Conservation (phyloP, 2,329 filamentous ascomycete species). For the Fusarium pilosicola region DNA sequence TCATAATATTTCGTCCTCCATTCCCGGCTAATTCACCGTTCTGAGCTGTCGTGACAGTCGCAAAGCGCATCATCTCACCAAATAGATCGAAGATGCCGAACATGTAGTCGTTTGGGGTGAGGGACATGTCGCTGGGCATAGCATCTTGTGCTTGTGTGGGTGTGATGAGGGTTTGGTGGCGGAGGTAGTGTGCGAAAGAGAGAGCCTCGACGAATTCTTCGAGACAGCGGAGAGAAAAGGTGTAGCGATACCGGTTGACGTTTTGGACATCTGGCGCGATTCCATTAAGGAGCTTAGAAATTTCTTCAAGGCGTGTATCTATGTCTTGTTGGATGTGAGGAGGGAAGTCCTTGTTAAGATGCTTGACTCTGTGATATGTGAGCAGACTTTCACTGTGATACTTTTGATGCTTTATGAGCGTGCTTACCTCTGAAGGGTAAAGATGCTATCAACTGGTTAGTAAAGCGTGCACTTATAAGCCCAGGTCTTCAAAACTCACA, state of each 20-base stretch:
- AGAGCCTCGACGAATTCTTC: slow-evolving; percentile 96
- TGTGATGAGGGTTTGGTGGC: slow-evolving; percentile 77
- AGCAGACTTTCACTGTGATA: slow-evolving; percentile 9
- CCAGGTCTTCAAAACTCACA: slow-evolving; percentile 63
- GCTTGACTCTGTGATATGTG: slow-evolving; percentile 66
- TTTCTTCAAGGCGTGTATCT: slow-evolving; percentile 74
- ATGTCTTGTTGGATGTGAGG: slow-evolving; percentile 76
- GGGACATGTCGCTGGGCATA: slow-evolving; percentile 63
- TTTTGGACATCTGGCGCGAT: slow-evolving; percentile 79
- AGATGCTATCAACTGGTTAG: slow-evolving; percentile 47
- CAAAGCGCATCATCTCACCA: slow-evolving; percentile 97
- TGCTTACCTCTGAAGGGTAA: slow-evolving; percentile 52
- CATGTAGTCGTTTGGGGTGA: slow-evolving; percentile 87
- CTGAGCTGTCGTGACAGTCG: slow-evolving; percentile 86
- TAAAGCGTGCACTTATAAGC: not conserved
- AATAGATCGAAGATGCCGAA: slow-evolving; percentile 93
- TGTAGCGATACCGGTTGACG: slow-evolving; percentile 85
- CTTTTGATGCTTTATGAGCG: no score
- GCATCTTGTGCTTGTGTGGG: slow-evolving; percentile 66
- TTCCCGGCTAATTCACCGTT: slow-evolving; percentile 63
- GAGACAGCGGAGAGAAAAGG: slow-evolving; percentile 80
- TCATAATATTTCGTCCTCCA: slow-evolving; percentile 70
- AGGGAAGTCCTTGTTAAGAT: slow-evolving; percentile 71
- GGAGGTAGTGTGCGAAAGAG: slow-evolving; percentile 88
- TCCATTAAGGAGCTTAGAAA: slow-evolving; percentile 72